phyloP scores from a whole-genome alignment of 1,139 yeast species.

The Debaryomyces udenii region DNA sequence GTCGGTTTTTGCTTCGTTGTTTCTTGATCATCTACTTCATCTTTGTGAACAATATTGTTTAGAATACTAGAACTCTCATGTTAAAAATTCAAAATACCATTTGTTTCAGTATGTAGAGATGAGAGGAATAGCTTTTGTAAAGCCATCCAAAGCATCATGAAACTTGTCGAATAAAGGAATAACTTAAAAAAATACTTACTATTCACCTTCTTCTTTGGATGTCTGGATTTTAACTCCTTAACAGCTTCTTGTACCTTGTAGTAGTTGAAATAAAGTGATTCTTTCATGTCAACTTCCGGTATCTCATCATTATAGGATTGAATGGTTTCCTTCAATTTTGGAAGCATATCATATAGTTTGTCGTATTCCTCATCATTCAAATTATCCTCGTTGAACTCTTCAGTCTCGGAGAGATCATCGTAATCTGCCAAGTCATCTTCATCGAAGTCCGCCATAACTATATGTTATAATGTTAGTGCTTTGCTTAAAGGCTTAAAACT shows the following conservation, averaged over 20 bases:
- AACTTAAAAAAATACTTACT: constrained; percentile 38
- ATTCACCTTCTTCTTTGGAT: constrained; percentile 40
- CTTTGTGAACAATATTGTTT: constrained; percentile 14
- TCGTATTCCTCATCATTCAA: constrained; percentile 56
- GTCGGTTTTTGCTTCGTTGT: neutral
- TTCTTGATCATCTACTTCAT: neutral
- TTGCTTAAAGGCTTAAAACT: neutral
- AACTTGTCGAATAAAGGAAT: constrained; percentile 11
- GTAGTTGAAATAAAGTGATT: constrained; percentile 62
- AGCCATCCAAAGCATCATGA: constrained; percentile 7
- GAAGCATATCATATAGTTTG: constrained; percentile 44
- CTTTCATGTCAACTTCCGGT: constrained; percentile 57
- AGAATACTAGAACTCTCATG: constrained; percentile 26
- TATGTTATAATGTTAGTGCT: neutral
- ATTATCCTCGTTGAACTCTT: constrained; percentile 42
- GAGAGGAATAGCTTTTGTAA: constrained; percentile 1
- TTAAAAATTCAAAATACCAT: constrained; percentile 12
- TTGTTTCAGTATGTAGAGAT: constrained; percentile 9
- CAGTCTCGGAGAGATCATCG: constrained; percentile 49
- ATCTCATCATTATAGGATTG: constrained; percentile 46
- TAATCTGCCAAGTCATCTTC: constrained; percentile 45
- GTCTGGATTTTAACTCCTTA: constrained; percentile 52
- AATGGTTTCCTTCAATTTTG: constrained; percentile 39
- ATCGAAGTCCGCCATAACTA: constrained; percentile 23
- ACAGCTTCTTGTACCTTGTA: constrained; percentile 58